Base-by-base conservation (phyloP, 768 basidiomycete genomes). In the Podaxis carcinomalis region DNA sequence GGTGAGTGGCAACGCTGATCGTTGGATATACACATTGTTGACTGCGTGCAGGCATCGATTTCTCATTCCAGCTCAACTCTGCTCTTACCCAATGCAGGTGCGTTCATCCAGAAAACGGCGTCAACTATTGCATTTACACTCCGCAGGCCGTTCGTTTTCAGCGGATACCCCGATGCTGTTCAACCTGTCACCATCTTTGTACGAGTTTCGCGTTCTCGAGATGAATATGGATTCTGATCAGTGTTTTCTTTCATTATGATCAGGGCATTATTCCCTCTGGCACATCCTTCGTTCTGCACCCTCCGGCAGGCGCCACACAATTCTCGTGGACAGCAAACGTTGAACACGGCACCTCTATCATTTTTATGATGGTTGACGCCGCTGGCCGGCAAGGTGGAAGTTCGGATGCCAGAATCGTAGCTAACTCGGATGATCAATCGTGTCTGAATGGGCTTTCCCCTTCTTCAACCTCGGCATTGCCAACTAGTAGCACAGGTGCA, bases 241-340 rank as follows among this genome's bases (percentile, higher is more conserved):
- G 14, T 27, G 60, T n/a, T 36, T 56, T 40, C 6, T 47, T 59
- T n/a, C 19, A 44, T 28, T 40, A 47, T 53, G 28, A 54, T 37
- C 59, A 89, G 83, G 88, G 80, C 23, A 70, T 86, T 32, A 83
- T 92, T 57, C 89, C 89, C 36, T 80, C 80, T 21, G 90, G 90
- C 10, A 74, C 78, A 42, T 67, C 75, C 1, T 76, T 88, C 57
- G 61, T 76, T 19, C 64, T 90, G 11, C 59, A 69, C 6, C 77
- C 83, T 37, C 76, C 79, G 2, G 52, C 54, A 2, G 78, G 78
- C 13, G 70, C 77, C 6, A 62, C 71, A 4, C 74, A 72, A 2
- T 85, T 73, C 64, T 66, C 70, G n/a, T 90, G 88, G 90, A 72
- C 67, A 35, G 82, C 81, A 16, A 77, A 85, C 68, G 79, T 86